Evolutionary conservation across 768 basidiomycete species (phyloP).

Genomic region (Suillus spraguei): DNA sequence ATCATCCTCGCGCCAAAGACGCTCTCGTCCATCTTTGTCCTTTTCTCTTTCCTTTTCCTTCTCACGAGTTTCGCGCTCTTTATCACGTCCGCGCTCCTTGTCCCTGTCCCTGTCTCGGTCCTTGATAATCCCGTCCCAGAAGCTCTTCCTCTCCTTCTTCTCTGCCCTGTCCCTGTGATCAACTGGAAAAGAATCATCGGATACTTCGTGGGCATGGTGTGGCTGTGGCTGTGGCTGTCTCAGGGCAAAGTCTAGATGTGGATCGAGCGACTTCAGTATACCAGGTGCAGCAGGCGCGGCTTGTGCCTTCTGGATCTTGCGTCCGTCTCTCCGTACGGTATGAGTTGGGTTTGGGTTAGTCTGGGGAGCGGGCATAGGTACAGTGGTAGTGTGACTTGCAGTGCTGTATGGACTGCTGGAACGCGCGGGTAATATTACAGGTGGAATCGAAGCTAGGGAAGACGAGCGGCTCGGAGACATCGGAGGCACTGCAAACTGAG

Average conservation of each 20-base stretch:
- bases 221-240: slow-evolving; percentile 23
- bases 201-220: slow-evolving; percentile 17
- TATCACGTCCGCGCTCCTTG: slow-evolving; percentile 18
- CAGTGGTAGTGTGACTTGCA: slow-evolving; percentile 22
- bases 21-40: slow-evolving; percentile 33
- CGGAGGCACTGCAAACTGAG: slow-evolving; percentile 22
- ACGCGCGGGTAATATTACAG: slow-evolving; percentile 30
- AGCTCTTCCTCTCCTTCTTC: slow-evolving; percentile 55
- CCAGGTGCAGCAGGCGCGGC: slow-evolving; percentile 45
- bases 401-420: slow-evolving; percentile 51
- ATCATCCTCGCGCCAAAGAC: slow-evolving; percentile 43
- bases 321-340: slow-evolving; percentile 22
- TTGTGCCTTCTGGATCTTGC: slow-evolving; percentile 31
- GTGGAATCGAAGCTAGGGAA: slow-evolving; percentile 51
- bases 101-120: slow-evolving; percentile 40
- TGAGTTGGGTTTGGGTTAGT: slow-evolving; percentile 20
- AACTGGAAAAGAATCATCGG: slow-evolving; percentile 34
- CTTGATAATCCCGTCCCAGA: slow-evolving; percentile 49
- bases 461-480: slow-evolving; percentile 50
- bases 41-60: slow-evolving; percentile 36
- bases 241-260: slow-evolving; percentile 35
- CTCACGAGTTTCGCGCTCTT: slow-evolving; percentile 14
- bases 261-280: slow-evolving; percentile 66
- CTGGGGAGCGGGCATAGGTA: slow-evolving; percentile 12
- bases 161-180: slow-evolving; percentile 37